phyloP scores from a whole-genome alignment of 148 eudicot species.

The Rhododendron henanense region DNA sequence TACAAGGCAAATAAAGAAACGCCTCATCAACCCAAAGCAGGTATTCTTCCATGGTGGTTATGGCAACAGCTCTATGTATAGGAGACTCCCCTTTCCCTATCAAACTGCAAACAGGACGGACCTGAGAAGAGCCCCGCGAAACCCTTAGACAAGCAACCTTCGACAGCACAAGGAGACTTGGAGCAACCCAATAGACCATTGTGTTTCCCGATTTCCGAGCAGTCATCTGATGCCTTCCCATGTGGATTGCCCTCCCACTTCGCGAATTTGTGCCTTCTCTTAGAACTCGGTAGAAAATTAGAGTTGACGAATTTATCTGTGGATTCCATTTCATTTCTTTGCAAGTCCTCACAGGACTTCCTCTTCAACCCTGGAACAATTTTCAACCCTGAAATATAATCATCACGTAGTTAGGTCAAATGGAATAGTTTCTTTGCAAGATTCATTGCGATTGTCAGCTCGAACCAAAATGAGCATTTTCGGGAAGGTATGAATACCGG shows the following conservation, averaged over 20 bases:
- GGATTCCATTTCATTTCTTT: slow-evolving; percentile 27
- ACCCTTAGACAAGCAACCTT: slow-evolving; percentile 71
- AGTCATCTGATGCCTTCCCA: slow-evolving; percentile 20
- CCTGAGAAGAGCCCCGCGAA: slow-evolving; percentile 61
- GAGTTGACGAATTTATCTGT: slow-evolving; percentile 15
- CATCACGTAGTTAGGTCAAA: neutral
- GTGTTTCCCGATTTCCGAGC: slow-evolving; percentile 21
- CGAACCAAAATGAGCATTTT: neutral
- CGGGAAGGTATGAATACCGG: slow-evolving; percentile 38
- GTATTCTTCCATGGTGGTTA: neutral
- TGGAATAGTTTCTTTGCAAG: neutral
- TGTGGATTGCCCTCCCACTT: slow-evolving; percentile 12
- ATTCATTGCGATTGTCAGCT: neutral
- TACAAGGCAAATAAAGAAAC: neutral
- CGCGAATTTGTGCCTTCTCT: slow-evolving; percentile 35
- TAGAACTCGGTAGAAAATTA: slow-evolving; percentile 17
- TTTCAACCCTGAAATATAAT: slow-evolving; percentile 50
- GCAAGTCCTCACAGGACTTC: slow-evolving; percentile 36
- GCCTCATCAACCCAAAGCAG: neutral
- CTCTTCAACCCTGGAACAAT: slow-evolving; percentile 74
- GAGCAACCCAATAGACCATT: slow-evolving; percentile 28
- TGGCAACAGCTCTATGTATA: slow-evolving; percentile 12
- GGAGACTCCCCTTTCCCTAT: slow-evolving; percentile 31
- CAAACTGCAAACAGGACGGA: slow-evolving; percentile 32
- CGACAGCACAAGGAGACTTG: slow-evolving; percentile 52